These are phyloP conservation scores for Colletotrichum melonis DNA, from an alignment of 2,329 filamentous ascomycete genomes.

Conservation along the genomic window DNA sequence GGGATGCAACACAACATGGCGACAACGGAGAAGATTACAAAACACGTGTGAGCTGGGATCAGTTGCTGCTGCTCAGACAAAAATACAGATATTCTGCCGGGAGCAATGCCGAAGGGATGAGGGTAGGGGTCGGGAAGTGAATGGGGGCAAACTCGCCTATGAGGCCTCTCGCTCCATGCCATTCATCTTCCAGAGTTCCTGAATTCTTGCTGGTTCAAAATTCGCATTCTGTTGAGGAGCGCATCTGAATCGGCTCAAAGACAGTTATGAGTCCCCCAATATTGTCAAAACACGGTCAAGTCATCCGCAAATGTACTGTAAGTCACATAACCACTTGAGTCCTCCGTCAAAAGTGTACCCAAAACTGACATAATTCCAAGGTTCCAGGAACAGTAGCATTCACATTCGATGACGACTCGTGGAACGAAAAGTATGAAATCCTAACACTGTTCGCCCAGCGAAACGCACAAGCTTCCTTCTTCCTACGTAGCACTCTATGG, in stretches of 20 bases:
- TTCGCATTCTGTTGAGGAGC: not conserved
- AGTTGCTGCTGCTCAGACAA: not conserved
- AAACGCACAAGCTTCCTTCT: not conserved
- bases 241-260: not conserved
- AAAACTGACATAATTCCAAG: not conserved
- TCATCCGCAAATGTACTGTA: slow-evolving; percentile 7
- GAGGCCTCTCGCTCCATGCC: not conserved
- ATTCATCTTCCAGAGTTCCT: not conserved
- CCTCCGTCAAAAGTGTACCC: not conserved
- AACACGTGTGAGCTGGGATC: not conserved
- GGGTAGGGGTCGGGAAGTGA: not conserved
- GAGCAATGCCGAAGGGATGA: not conserved
- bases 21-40: not conserved
- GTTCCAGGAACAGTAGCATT: slow-evolving; percentile 12
- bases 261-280: not conserved
- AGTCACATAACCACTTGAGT: not conserved
- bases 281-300: slow-evolving; percentile 5
- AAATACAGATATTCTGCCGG: not conserved
- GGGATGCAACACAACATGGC: not conserved
- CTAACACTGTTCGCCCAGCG: not conserved
- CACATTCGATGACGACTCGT: slow-evolving; percentile 7
- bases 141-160: not conserved
- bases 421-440: not conserved
- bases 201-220: not conserved
- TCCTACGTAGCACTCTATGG: not conserved